phyloP scores from a whole-genome alignment of 495 filamentous ascomycete genomes.

The Neurospora intermedia region DNA sequence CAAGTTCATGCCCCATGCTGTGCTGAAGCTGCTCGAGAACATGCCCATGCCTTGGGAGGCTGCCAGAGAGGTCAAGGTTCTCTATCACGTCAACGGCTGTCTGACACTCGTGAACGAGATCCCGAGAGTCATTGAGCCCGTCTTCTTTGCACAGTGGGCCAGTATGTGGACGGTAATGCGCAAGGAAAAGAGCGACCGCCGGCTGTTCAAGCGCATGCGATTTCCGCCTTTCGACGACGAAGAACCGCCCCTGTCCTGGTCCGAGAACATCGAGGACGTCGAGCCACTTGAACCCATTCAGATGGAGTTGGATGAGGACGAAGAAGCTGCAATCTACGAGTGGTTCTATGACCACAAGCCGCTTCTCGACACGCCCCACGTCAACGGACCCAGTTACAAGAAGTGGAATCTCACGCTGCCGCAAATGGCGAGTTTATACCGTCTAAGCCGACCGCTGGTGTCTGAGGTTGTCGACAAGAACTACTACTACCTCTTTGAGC shows the following conservation, averaged over 20 bases:
- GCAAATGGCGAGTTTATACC: slow-evolving; percentile 93
- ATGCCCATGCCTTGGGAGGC: slow-evolving; percentile 99
- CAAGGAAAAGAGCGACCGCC: slow-evolving; percentile 89
- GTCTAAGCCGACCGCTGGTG: slow-evolving; percentile 80
- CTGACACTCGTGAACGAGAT: slow-evolving; percentile 95
- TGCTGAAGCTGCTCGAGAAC: slow-evolving; percentile 95
- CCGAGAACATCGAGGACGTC: slow-evolving; percentile 97
- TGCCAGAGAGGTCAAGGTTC: slow-evolving; percentile 86
- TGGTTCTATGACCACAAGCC: slow-evolving; percentile 98
- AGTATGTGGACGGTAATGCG: slow-evolving; percentile 99
- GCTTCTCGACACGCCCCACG: slow-evolving; percentile 81
- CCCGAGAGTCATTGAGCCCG: slow-evolving; percentile 92
- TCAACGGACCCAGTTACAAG: slow-evolving; percentile 96
- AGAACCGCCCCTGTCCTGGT: slow-evolving; percentile 94
- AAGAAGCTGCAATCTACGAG: slow-evolving; percentile 82
- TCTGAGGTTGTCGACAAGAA: slow-evolving; percentile 93
- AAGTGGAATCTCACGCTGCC: slow-evolving; percentile 87
- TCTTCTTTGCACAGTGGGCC: slow-evolving; percentile 98
- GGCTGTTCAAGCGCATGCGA: slow-evolving; percentile 98
- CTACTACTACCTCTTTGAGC: slow-evolving; percentile 96
- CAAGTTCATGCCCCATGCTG: slow-evolving; percentile 99
- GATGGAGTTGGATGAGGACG: slow-evolving; percentile 95
- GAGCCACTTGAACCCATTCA: slow-evolving; percentile 97
- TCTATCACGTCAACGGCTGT: slow-evolving; percentile 98
- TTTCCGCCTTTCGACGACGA: slow-evolving; percentile 99